phyloP scores from a whole-genome alignment of 2,329 filamentous ascomycete genomes.

The Cryphonectria nitschkei region DNA sequence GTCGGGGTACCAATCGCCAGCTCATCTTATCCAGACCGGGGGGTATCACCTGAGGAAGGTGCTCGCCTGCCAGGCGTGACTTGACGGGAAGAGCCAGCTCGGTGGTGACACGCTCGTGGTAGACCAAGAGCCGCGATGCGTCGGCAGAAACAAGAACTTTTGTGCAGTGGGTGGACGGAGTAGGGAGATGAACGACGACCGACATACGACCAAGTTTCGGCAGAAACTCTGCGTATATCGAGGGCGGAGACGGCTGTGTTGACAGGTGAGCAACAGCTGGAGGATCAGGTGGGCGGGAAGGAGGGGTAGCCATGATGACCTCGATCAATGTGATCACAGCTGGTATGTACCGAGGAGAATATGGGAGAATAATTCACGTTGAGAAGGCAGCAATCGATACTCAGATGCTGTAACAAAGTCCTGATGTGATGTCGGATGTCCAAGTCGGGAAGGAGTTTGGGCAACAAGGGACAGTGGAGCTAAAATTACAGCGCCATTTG shows the following conservation, averaged over 20 bases:
- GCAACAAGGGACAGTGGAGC: not conserved
- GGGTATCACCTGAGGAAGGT: slow-evolving; percentile 41
- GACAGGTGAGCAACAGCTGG: not conserved
- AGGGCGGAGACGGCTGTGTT: not conserved
- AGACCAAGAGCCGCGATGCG: slow-evolving; percentile 50
- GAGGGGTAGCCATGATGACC: not conserved
- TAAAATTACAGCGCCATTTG: no score
- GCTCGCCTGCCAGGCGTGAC: slow-evolving; percentile 37
- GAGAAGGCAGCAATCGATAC: no score
- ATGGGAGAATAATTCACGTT: not conserved
- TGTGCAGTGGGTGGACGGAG: slow-evolving; percentile 48
- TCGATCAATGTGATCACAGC: not conserved
- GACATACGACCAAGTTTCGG: slow-evolving; percentile 68
- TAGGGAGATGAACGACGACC: slow-evolving; percentile 55
- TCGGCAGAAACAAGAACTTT: slow-evolving; percentile 48
- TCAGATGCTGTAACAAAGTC: not conserved
- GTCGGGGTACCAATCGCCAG: slow-evolving; percentile 27
- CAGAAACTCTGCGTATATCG: slow-evolving; percentile 67
- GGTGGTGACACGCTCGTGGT: slow-evolving; percentile 46
- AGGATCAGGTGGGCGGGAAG: not conserved
- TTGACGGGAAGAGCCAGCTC: slow-evolving; percentile 48
- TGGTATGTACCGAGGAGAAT: not conserved
- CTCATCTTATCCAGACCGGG: slow-evolving; percentile 38
- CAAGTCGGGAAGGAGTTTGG: not conserved
- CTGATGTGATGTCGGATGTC: not conserved